Evolutionary conservation across 306 rosid genomes (phyloP), one percentile per base, ranked within the genome.

Genomic region (Parietaria judaica): DNA sequence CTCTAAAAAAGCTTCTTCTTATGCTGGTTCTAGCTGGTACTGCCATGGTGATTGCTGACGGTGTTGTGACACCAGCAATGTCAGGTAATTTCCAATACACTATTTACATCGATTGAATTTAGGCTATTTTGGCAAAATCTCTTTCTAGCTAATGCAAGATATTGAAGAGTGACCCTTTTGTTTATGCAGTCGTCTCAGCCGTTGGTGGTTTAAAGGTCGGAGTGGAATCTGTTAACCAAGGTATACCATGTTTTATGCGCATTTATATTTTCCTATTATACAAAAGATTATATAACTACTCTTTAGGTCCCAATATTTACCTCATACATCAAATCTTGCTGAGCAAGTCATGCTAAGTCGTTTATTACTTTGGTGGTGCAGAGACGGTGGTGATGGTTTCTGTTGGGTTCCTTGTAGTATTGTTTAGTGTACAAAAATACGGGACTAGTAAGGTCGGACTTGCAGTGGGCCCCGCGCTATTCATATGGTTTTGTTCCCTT

Each of bases 401-500:
- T 35, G 95, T 92, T 73, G 84, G 94, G 41, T 88, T 80, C 78
- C 94, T 88, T 58, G 66, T 92, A 53, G 45, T 88, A 79, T 72
- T 92, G 74, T 92, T 92, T 82, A 92, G 98, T 65, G 95, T 92
- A 64, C 96, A 92, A 75, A 92, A 84, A 78, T 92, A 74, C 65
- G 96, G 98, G 67, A 92, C 98, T 14, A 92, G 98, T 78, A 92
- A 88, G 82, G 81, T 88, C 73, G 98, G 98, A 71, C 86, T 92
- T 56, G 85, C 39, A 63, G 92, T 92, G 14, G 98, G 98, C 73
- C 98, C 96, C 72, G 94, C 98, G 69, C 84, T 92, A 66, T 88
- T 88, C 72, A 38, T 88, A 75, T 92, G 98, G 96, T 92, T 88
- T 78, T 92, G 95, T 79, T 84, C 86, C 61, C 96, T 92, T 59